A percentile compares a stretch with the other conserved stretches of the same genome.
phyloP scores from a whole-genome alignment of 1,139 yeast species.

The Kurtzmaniella natalensis region DNA sequence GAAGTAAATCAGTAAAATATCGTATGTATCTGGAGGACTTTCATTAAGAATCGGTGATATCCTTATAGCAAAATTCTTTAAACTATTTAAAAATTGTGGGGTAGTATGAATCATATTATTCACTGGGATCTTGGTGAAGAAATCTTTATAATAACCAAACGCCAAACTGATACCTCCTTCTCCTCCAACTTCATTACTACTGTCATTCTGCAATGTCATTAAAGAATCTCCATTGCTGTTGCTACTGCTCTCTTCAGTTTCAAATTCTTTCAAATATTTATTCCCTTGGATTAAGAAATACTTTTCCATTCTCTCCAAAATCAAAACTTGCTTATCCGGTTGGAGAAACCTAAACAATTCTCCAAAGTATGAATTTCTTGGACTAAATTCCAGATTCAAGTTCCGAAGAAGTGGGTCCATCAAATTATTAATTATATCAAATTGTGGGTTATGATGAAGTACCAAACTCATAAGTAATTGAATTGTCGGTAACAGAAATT shows the following conservation, averaged over 20 bases:
- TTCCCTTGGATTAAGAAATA: conserved; percentile 19
- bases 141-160: conserved; percentile 27
- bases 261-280: conserved; percentile 1
- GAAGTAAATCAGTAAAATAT: conserved; percentile 39
- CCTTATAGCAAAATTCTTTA: conserved; percentile 14
- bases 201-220: background rate
- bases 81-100: background rate
- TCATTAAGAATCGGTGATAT: conserved; percentile 15
- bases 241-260: conserved; percentile 8
- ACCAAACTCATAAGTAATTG: conserved; percentile 40
- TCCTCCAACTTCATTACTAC: conserved; percentile 6
- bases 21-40: conserved; percentile 9
- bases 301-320: conserved; percentile 27
- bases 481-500: conserved; percentile 49
- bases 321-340: conserved; percentile 25
- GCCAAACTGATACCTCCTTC: conserved; percentile 7
- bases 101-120: conserved; percentile 10
- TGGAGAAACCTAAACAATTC: conserved; percentile 33
- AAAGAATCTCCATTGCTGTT: conserved; percentile 1
- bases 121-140: conserved; percentile 35
- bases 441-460: conserved; percentile 3
- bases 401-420: conserved; percentile 41
- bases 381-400: conserved; percentile 37
- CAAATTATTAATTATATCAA: conserved; percentile 6
- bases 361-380: conserved; percentile 35